Evolutionary conservation across 805 yeast genomes (phyloP).

Genomic region (Ogataea pilisensis): DNA sequence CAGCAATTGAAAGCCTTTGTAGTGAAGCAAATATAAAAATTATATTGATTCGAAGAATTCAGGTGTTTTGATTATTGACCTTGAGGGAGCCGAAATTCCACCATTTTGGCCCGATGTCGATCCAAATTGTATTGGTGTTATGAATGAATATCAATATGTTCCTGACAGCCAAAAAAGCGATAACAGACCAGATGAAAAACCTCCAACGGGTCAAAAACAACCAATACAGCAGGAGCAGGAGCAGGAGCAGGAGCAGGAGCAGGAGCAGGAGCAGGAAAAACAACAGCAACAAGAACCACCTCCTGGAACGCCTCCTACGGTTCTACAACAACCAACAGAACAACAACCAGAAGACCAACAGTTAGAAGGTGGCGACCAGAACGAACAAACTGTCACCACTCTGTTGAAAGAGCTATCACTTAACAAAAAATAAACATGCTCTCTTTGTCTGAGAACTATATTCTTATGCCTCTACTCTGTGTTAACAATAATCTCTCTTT

Average conservation of each 20-base stretch:
- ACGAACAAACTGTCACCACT: constrained; percentile 4
- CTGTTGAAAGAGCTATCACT: constrained; percentile 7
- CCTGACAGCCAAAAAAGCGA: constrained; percentile 16
- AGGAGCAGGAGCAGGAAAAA: too few relatives aligned
- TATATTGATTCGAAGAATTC: constrained; percentile 66
- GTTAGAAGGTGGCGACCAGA: constrained; percentile 9
- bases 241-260: too few relatives aligned
- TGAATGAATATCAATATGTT: constrained; percentile 25
- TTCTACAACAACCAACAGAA: too few relatives aligned
- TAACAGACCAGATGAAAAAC: neutral
- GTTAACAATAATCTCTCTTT: neutral
- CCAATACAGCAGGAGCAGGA: too few relatives aligned
- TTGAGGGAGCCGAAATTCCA: constrained; percentile 46
- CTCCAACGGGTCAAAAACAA: constrained; percentile 28
- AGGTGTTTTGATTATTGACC: constrained; percentile 76
- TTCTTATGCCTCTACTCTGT: too few relatives aligned
- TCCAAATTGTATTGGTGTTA: constrained; percentile 31
- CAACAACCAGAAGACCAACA: constrained; percentile 24
- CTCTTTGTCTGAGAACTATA: too few relatives aligned
- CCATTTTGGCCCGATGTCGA: constrained; percentile 28
- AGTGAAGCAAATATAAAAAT: constrained; percentile 51
- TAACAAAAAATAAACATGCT: too few relatives aligned
- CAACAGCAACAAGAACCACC: too few relatives aligned
- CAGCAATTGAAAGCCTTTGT: constrained; percentile 82
- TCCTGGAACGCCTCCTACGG: too few relatives aligned